Evolutionary conservation across 495 filamentous ascomycete species (phyloP).

Genomic region (Aspergillus nanangensis): DNA sequence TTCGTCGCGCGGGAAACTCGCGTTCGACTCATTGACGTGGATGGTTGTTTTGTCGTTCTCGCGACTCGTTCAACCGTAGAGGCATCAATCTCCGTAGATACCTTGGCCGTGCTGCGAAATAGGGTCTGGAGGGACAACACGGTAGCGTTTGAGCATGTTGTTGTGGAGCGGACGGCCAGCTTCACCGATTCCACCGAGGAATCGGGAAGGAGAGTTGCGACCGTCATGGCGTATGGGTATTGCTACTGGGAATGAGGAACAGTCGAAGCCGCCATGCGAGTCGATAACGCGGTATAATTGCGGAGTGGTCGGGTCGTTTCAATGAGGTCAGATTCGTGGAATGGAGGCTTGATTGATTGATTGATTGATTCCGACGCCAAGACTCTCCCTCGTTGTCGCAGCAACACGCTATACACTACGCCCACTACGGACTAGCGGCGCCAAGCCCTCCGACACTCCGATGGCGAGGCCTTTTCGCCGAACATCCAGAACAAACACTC

Average conservation of each 20-base stretch:
- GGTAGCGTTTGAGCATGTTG: conserved; percentile 45
- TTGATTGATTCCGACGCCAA: no score
- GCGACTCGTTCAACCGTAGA: no score
- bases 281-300: no score
- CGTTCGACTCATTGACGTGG: conserved; percentile 21
- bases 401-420: conserved; percentile 23
- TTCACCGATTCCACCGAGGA: conserved; percentile 43
- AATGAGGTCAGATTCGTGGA: no score
- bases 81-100: no score
- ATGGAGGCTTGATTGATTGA: no score
- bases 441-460: conserved; percentile 6
- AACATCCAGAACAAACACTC: not conserved
- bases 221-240: conserved; percentile 28
- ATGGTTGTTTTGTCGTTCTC: conserved; percentile 19
- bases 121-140: conserved; percentile 43
- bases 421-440: conserved; percentile 13
- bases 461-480: conserved; percentile 2
- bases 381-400: conserved; percentile 33
- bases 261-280: no score
- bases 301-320: no score
- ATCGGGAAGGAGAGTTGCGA: conserved; percentile 30
- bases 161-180: conserved; percentile 41
- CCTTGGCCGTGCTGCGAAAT: no score
- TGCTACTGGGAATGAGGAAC: conserved; percentile 2
- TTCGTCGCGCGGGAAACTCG: conserved; percentile 33